Evolutionary conservation across 306 rosid genomes (phyloP).

Genomic region (Herpetospermum pedunculosum): DNA sequence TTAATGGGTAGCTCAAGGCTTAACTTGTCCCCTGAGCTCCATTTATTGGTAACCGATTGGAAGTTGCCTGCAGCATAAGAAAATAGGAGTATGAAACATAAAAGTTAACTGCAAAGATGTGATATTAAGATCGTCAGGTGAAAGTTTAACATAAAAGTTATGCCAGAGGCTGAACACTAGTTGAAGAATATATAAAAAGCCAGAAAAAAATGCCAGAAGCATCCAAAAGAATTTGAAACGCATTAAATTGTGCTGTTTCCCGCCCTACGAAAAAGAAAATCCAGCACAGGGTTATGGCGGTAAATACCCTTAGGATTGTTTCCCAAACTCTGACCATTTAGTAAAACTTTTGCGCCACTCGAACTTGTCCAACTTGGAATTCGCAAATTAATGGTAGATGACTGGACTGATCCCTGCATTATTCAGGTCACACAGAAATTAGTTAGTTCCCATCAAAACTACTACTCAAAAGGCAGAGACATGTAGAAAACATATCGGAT

Average conservation of each 20-base stretch:
- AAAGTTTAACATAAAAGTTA: not conserved
- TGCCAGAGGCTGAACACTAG: not conserved
- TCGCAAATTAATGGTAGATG: slow-evolving; percentile 54
- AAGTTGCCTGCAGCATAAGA: slow-evolving; percentile 42
- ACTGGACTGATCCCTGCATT: slow-evolving; percentile 26
- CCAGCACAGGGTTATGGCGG: not conserved
- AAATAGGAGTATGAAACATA: not conserved
- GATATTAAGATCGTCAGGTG: not conserved
- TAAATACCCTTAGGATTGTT: not conserved
- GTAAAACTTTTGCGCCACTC: slow-evolving; percentile 29
- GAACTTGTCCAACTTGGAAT: slow-evolving; percentile 58
- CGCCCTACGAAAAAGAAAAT: not conserved
- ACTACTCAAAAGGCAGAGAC: not conserved
- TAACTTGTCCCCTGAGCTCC: slow-evolving; percentile 54
- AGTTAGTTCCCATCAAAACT: not conserved
- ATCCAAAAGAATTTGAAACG: not conserved
- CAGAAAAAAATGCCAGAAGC: not conserved
- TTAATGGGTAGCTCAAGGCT: slow-evolving; percentile 55
- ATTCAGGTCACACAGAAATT: not conserved
- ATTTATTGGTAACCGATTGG: slow-evolving; percentile 30
- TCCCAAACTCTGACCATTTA: slow-evolving; percentile 30
- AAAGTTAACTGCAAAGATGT: not conserved
- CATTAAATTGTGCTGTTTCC: not conserved
- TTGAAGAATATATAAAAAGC: not conserved
- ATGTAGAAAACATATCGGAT: not conserved